Evolutionary conservation across 345 rosid species (phyloP), one percentile per base, ranked within the genome.

Genomic region (Acer negundo): DNA sequence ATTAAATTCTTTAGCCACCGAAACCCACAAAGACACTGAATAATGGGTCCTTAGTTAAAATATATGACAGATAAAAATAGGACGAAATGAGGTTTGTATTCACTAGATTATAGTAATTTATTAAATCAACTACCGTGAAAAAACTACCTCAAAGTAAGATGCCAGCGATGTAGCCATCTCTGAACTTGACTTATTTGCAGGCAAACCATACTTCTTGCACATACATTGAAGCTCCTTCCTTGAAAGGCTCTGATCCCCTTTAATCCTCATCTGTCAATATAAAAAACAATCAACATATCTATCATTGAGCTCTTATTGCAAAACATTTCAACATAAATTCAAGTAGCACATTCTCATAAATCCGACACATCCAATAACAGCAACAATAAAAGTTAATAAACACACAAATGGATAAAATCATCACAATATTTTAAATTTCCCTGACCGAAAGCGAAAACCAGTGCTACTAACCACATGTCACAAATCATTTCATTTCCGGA

Each of bases 161-260:
- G 84, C 82, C 65, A 93, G 77, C 28, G 86, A 86, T 78, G 83
- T 84, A 65, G 89, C 93, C 93, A 93, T 86, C 66, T 90, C 90
- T 1, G 79, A 82, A 61, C 84, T 92, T 10, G 97, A 89, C 82
- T 84, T 89, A 80, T 89, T 87, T 19, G 97, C 91, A 31, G 97
- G 98, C 80, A 93, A 83, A 63, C 89, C 87, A 82, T 80, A 87
- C 68, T 79, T 85, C 86, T 89, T 91, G 85, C 98, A 91, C 77
- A 90, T 73, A 83, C 84, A 86, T 69, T 90, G 93, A 75, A 93
- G 97, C 81, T 91, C 93, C 87, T 86, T 92, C 85, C 96, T 81
- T 12, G 98, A 82, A 77, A 84, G 90, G 15, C 80, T 77, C 69
- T 77, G 80, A 69, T 75, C 84, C 69, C 84, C 86, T 77, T 81